Evolutionary conservation across 2,329 filamentous ascomycete species (phyloP), one percentile per base, ranked within the genome.

Genomic region (Zymoseptoria pseudotritici): DNA sequence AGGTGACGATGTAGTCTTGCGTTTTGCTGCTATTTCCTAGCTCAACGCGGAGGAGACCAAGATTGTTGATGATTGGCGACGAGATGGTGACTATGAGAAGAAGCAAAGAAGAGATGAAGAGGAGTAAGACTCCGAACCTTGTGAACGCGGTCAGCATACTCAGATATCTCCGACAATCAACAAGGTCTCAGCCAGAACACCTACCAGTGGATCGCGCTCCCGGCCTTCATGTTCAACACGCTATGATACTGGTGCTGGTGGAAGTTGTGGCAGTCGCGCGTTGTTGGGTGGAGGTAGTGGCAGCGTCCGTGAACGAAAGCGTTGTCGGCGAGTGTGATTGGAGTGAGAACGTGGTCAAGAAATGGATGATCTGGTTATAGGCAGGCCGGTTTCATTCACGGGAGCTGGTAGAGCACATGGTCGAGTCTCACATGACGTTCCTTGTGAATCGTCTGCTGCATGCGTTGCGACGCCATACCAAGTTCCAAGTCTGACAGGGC

Each of bases 41-140:
- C 55, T 77, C 73, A 61, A 87, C 78, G 59, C 77, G 79, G 58
- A 87, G 70, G 46, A 87, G 73, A 52, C 78, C 74, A 51, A 86
- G 76, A 65, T 79, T 66, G 66, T 83, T 76, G 65, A 85, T 78
- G 51, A 86, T 81, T 8, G 85, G 85, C 0, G 84, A 75, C 2
- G 83, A 82, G 62, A 87, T 82, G 62, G 78, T 79, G 58, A 82
- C 81, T 63, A 87, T 75, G 61, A 86, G 72, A 59, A 87, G 77
- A 54, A 87, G 77, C 56, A 84, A 74, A 53, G 80, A 76, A 51
- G 83, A 77, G 42, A 76, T 73, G 59, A 87, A 77, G 54, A 87
- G 77, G 66, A 86, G 72, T 65, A 83, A 79, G 26, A 82, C 81
- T 71, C 83, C 84, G 57, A 85, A 52, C 64, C 67, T 46, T 13